Percentiles rank a stretch among this genome's conserved stretches.
Conservation (phyloP, 805 yeast genomes). For the Lachancea nothofagi region DNA sequence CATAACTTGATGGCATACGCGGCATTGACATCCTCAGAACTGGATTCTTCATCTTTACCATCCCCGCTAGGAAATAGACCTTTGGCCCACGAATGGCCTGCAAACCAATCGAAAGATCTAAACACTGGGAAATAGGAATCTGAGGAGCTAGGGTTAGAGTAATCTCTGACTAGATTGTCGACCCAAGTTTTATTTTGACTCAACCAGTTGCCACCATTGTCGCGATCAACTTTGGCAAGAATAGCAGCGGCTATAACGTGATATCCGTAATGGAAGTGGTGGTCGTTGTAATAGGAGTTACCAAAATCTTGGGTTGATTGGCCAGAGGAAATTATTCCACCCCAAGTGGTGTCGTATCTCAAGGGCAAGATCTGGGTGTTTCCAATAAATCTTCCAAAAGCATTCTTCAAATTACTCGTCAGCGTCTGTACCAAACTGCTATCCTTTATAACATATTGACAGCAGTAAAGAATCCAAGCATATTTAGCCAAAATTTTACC, state of each 20-base stretch:
- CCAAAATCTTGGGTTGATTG: slow-evolving; percentile 61
- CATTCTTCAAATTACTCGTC: slow-evolving; percentile 55
- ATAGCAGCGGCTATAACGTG: slow-evolving; percentile 69
- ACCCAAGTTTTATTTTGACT: slow-evolving; percentile 47
- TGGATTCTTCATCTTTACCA: slow-evolving; percentile 72
- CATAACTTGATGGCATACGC: slow-evolving; percentile 62
- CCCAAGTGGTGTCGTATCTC: slow-evolving; percentile 73
- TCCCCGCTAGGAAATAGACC: slow-evolving; percentile 67
- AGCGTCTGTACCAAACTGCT: slow-evolving; percentile 43
- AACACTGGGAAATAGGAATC: slow-evolving; percentile 61
- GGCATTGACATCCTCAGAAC: slow-evolving; percentile 70
- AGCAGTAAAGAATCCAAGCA: slow-evolving; percentile 76
- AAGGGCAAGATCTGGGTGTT: slow-evolving; percentile 72
- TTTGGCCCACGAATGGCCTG: slow-evolving; percentile 76
- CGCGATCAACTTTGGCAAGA: slow-evolving; percentile 48
- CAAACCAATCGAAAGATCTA: slow-evolving; percentile 68
- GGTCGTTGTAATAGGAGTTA: slow-evolving; percentile 66
- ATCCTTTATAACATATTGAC: slow-evolving; percentile 61
- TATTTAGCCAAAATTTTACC: slow-evolving; percentile 88
- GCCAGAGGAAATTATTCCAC: slow-evolving; percentile 70
- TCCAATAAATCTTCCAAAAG: slow-evolving; percentile 60
- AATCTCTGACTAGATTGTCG: slow-evolving; percentile 57
- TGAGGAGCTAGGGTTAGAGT: slow-evolving; percentile 50
- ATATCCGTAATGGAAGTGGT: slow-evolving; percentile 73
- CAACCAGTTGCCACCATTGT: slow-evolving; percentile 46